A percentile compares a stretch with the other conserved stretches of the same genome.
Evolutionary conservation across 345 rosid genomes (phyloP).

Genomic region (Crucihimalaya himalaica): DNA sequence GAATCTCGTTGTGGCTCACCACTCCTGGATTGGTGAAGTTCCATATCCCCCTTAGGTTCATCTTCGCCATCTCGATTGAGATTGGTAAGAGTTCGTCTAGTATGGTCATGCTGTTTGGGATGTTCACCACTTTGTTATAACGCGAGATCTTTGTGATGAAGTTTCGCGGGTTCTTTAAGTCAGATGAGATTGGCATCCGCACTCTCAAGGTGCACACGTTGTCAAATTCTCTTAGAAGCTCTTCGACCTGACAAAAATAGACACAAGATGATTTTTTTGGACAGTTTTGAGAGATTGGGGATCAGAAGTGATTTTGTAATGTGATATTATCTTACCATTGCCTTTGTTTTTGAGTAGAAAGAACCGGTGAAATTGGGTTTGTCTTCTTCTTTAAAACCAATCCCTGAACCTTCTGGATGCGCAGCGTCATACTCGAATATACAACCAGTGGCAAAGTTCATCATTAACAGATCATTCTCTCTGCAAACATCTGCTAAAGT

Average conservation of each 20-base stretch:
- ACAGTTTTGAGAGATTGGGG: conserved; percentile 11
- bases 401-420: conserved; percentile 82
- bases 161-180: conserved; percentile 82
- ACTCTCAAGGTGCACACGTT: conserved; percentile 92
- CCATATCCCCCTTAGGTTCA: conserved; percentile 84
- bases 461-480: conserved; percentile 70
- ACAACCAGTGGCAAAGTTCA: conserved; percentile 90
- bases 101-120: conserved; percentile 92
- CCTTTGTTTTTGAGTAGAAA: conserved; percentile 85
- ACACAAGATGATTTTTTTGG: background rate
- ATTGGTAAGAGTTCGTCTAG: conserved; percentile 84
- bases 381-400: conserved; percentile 82
- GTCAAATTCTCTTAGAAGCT: conserved; percentile 81
- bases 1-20: conserved; percentile 88
- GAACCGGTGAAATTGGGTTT: conserved; percentile 80
- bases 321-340: conserved; percentile 54
- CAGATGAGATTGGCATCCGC: conserved; percentile 93
- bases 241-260: conserved; percentile 68
- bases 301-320: background rate
- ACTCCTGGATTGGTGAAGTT: conserved; percentile 95
- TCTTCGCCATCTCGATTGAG: conserved; percentile 89
- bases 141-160: conserved; percentile 93
- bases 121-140: conserved; percentile 86
- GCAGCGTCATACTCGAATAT: conserved; percentile 84
- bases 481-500: conserved; percentile 85